phyloP scores from a whole-genome alignment of 192 early-diverging fungal genomes.

The Coemansia sp. region DNA sequence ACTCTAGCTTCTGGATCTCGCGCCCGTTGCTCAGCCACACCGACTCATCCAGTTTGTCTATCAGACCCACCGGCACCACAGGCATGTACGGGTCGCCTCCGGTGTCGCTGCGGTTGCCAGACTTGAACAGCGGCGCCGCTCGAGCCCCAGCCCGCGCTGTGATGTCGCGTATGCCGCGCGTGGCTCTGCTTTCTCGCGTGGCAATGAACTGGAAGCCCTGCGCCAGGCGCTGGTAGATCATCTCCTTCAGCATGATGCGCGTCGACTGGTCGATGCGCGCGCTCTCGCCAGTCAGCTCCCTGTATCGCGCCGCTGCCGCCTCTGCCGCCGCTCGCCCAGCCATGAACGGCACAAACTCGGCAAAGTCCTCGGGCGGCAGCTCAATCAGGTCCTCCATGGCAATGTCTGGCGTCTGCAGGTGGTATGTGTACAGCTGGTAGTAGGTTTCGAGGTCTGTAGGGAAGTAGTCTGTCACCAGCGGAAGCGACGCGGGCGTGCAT shows the following conservation, averaged over 20 bases:
- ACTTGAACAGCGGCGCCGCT: conserved; percentile 8
- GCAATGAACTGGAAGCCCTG: conserved; percentile 92
- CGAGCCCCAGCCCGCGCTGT: neutral
- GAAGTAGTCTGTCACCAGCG: conserved; percentile 86
- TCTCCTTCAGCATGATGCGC: conserved; percentile 70
- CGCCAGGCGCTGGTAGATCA: conserved; percentile 84
- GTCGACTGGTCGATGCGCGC: conserved; percentile 36
- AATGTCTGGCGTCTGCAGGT: conserved; percentile 36
- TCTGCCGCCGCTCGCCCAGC: conserved; percentile 2
- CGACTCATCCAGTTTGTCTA: conserved; percentile 24
- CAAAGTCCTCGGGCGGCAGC: conserved; percentile 20
- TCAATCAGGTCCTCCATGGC: conserved; percentile 15
- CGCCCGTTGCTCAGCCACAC: conserved; percentile 88
- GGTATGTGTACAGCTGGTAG: conserved; percentile 71
- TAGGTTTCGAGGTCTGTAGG: conserved; percentile 61
- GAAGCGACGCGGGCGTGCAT: conserved; percentile 89
- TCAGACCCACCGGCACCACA: conserved; percentile 7
- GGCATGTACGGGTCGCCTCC: conserved; percentile 12
- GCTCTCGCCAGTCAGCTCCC: neutral
- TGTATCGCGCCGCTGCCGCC: conserved; percentile 5
- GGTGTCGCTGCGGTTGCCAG: conserved; percentile 9
- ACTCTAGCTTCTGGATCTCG: conserved; percentile 81
- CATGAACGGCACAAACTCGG: conserved; percentile 44
- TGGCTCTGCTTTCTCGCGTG: conserved; percentile 10
- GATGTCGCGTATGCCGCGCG: conserved; percentile 1